A percentile compares a stretch with the other conserved stretches of the same genome.
These are phyloP conservation scores for Coemansia sp. DNA, from an alignment of 192 early-diverging fungal genomes.

Conservation along the genomic window DNA sequence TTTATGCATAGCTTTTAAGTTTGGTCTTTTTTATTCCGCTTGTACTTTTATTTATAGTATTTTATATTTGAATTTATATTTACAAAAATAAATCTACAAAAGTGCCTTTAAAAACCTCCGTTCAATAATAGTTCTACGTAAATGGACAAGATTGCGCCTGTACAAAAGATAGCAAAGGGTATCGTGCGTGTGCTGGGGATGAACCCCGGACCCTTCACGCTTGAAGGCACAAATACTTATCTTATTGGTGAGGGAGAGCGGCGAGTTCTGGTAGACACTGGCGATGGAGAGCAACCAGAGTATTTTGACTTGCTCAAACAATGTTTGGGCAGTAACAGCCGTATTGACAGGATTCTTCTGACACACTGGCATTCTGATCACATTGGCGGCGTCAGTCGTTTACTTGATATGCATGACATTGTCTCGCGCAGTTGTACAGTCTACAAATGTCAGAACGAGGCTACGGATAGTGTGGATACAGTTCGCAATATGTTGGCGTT, in stretches of 20 bases:
- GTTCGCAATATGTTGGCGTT: constrained; percentile 9
- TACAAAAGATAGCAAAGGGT: constrained; percentile 58
- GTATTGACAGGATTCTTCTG: constrained; percentile 64
- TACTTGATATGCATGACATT: constrained; percentile 24
- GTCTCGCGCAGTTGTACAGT: constrained; percentile 20
- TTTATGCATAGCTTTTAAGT: background rate
- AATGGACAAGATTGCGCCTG: constrained; percentile 56
- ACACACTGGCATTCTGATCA: constrained; percentile 85
- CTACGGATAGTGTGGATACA: constrained; percentile 2
- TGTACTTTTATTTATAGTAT: background rate
- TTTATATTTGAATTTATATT: background rate
- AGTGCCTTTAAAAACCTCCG: constrained; percentile 2
- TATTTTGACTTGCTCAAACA: constrained; percentile 61
- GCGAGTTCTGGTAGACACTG: constrained; percentile 75
- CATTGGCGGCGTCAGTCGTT: constrained; percentile 60
- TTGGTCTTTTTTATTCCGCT: background rate
- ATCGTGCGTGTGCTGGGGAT: constrained; percentile 71
- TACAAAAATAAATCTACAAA: background rate
- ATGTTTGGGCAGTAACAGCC: constrained; percentile 49
- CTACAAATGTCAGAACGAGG: constrained; percentile 19
- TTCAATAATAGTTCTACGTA: background rate
- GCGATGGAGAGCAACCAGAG: constrained; percentile 67
- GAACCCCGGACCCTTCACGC: constrained; percentile 77
- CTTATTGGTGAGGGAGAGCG: constrained; percentile 72
- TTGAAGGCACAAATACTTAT: constrained; percentile 90